These are phyloP conservation scores for Calocybe gangraenosa DNA, from an alignment of 768 basidiomycete genomes.

Conservation along the genomic window DNA sequence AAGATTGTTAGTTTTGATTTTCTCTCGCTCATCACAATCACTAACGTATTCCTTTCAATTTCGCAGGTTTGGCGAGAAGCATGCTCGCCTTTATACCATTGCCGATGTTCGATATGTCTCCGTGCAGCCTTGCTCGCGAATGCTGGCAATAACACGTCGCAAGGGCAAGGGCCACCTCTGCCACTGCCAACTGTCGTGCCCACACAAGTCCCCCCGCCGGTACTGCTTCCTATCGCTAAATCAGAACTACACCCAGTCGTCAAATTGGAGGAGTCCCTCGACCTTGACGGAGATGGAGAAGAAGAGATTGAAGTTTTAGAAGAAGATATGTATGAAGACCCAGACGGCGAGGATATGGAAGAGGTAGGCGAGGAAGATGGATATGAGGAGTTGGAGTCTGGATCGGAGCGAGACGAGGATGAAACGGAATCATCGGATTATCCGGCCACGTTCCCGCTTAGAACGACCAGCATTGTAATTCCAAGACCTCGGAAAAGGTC, in stretches of 20 bases:
- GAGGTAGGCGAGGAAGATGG: slow-evolving; percentile 31
- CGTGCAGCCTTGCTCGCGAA: slow-evolving; percentile 56
- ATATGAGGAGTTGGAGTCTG: slow-evolving; percentile 16
- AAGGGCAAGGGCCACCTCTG: slow-evolving; percentile 16
- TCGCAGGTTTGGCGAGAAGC: slow-evolving; percentile 71
- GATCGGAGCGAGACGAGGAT: slow-evolving; percentile 7
- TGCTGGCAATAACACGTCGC: slow-evolving; percentile 30
- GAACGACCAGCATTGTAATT: no score
- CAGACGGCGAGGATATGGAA: slow-evolving; percentile 25
- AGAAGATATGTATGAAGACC: slow-evolving; percentile 12
- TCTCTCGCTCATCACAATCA: slow-evolving; percentile 7
- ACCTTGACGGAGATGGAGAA: slow-evolving; percentile 19
- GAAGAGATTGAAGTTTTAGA: slow-evolving; percentile 20
- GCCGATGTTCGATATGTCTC: slow-evolving; percentile 70
- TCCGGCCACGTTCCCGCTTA: not conserved
- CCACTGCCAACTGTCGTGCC: slow-evolving; percentile 8
- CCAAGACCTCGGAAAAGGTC: slow-evolving; percentile 17
- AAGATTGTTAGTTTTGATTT: slow-evolving; percentile 40
- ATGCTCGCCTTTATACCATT: slow-evolving; percentile 66
- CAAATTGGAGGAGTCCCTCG: slow-evolving; percentile 8
- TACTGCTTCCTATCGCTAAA: not conserved
- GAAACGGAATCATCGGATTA: not conserved
- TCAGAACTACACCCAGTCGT: slow-evolving; percentile 5
- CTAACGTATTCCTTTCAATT: not conserved
- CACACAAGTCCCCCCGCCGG: slow-evolving; percentile 4